phyloP scores from a whole-genome alignment of 306 rosid genomes.

The Quillaja saponaria region DNA sequence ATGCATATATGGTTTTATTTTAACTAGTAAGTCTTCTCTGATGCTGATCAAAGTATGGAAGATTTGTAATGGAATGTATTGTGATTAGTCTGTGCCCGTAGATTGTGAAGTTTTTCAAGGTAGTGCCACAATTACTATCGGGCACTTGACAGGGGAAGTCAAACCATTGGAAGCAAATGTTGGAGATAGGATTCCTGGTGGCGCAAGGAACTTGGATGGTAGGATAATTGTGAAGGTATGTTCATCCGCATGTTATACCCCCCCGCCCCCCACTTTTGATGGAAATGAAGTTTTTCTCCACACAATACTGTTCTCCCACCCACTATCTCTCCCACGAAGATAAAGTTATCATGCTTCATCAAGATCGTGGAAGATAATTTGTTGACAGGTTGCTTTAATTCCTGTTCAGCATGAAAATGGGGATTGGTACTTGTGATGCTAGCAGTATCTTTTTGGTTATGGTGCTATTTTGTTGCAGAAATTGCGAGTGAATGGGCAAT shows the following conservation, averaged over 20 bases:
- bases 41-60: conserved; percentile 45
- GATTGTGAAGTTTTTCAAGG: conserved; percentile 98
- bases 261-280: too few relatives aligned
- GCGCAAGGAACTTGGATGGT: conserved; percentile 98
- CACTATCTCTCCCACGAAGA: too few relatives aligned
- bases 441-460: conserved; percentile 18
- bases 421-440: conserved; percentile 1
- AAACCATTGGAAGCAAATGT: conserved; percentile 81
- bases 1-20: conserved; percentile 30
- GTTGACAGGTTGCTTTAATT: conserved; percentile 21
- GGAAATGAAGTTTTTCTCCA: too few relatives aligned
- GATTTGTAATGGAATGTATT: conserved; percentile 63
- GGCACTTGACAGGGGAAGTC: conserved; percentile 97
- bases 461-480: conserved; percentile 20
- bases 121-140: conserved; percentile 83
- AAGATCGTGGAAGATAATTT: too few relatives aligned
- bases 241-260: too few relatives aligned
- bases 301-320: too few relatives aligned
- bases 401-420: neutral
- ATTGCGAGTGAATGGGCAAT: conserved; percentile 30
- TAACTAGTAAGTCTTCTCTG: conserved; percentile 36
- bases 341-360: too few relatives aligned
- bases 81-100: conserved; percentile 99
- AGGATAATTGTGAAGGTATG: conserved; percentile 90
- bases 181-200: conserved; percentile 95